Base-by-base conservation (phyloP, 2,329 filamentous ascomycete species). In the Diaporthe longicolla region DNA sequence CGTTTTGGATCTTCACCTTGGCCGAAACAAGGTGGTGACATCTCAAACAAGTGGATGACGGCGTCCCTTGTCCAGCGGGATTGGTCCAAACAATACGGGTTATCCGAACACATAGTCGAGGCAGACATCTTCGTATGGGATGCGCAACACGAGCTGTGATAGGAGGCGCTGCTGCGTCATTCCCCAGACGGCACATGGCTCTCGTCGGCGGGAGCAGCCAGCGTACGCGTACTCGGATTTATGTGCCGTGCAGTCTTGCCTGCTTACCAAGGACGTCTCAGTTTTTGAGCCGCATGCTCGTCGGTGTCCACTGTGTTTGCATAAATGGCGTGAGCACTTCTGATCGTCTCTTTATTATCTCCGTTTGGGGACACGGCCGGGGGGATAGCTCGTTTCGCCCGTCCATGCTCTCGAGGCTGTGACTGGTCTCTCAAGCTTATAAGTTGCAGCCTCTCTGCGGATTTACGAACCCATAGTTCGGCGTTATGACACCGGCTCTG, bases 21-120 rank as follows among this genome's bases (percentile, higher is more conserved):
- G 63, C 63, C 63, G 63, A 68, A 68, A 68, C 63, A 68, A 68
- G 63, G 63, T 54, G 32, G 63, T 68, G 63, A n/a, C 63, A 68
- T 68, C 63, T 68, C 63, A 68, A 68, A 68, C 63, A 52, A 15
- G 48, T 68, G 63, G 48, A 68, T 68, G 45, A 68, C 63, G 63
- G 63, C 17, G 63, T 68, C 48, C 63, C 32, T 68, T 68, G 63
- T 40, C 17, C 32, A 10, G 63, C 37, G 29, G 63, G 15, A 68
- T 54, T 40, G 63, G 8, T 68, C 48, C 63, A 40, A 66, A 66
- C n/a, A 37, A 13, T 7, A 15, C 45, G 29, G 45, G 21, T 37
- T 40, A 37, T 52, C 63, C 29, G 63, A 66, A 52, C 43, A 24
- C 45, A 43, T 17, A 24, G n/a, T 7, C 8, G 15, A 26, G 9